phyloP scores from a whole-genome alignment of 2,329 filamentous ascomycete species.

The Hirsutella minnesotensis region DNA sequence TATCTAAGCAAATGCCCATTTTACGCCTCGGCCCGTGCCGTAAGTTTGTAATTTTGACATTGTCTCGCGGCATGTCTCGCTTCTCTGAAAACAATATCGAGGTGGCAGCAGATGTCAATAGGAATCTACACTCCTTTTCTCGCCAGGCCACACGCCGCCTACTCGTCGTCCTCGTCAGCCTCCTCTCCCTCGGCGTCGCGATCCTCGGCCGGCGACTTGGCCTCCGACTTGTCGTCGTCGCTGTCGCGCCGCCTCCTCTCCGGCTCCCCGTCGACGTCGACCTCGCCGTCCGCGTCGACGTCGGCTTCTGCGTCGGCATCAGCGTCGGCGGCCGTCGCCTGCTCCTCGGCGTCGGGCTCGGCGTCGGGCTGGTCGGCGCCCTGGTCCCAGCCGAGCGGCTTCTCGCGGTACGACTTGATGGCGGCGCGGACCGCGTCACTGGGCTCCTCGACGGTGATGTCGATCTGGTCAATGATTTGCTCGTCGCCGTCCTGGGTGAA shows the following conservation, averaged over 20 bases:
- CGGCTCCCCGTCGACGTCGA: constrained; percentile 3
- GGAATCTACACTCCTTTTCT: no score
- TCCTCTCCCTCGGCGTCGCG: constrained; percentile 35
- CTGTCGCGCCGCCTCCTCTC: constrained; percentile 8
- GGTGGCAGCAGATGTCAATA: no score
- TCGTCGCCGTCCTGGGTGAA: constrained; percentile 33
- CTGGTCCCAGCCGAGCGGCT: constrained; percentile 37
- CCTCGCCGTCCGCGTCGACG: constrained; percentile 10
- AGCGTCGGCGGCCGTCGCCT: constrained; percentile 16
- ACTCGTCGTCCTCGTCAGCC: constrained; percentile 21
- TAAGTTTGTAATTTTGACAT: no score
- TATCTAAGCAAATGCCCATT: background rate
- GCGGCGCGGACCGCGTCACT: constrained; percentile 38
- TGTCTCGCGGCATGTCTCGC: no score
- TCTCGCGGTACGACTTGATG: constrained; percentile 38
- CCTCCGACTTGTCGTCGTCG: constrained; percentile 11
- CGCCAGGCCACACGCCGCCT: no score
- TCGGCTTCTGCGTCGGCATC: constrained; percentile 18
- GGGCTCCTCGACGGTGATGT: constrained; percentile 43
- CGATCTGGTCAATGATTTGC: constrained; percentile 42
- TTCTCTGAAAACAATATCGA: no score
- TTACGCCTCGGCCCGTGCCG: background rate
- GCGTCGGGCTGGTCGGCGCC: constrained; percentile 17
- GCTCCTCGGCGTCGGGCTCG: constrained; percentile 14
- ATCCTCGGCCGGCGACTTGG: constrained; percentile 19